Base-by-base conservation (phyloP, 2,329 filamentous ascomycete genomes). In the Beauveria sp. region DNA sequence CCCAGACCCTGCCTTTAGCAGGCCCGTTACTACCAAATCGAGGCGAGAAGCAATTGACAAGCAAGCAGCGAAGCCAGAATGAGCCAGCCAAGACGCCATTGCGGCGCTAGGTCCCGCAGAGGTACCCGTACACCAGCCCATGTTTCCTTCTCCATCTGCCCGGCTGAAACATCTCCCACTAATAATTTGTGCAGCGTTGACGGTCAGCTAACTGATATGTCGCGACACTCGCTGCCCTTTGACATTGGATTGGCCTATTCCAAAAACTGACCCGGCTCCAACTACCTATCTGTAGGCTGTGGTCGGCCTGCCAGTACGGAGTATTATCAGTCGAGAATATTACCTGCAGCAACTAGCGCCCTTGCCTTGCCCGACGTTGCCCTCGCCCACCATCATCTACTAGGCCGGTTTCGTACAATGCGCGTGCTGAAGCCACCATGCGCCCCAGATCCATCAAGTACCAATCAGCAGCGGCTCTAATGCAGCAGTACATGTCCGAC, bases 361-460 rank as follows among this genome's bases (percentile, higher is more conserved):
- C 44, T 47, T 37, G 34, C 34, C 34, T 34, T 37, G 34, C 34
- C 14, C 34, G 14, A 37, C 5, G 34, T 37, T 37, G 34, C 34
- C 34, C 12, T 37, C 14, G 34, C 34, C 34, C 46, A 24, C 46
- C 46, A 14, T 26, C 10, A 16, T 26, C 20, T 34, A n/a, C 50
- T 52, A 52, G n/a, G 30, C 40, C 18, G 43, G 53, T 44, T 55
- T 55, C 40, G 53, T 26, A 44, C 40, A 55, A 55, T 55, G 53
- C 18, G 18, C 40, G 40, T 48, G 14, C 46, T 16, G 46, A 7
- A 26, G 46, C 46, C 46, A 26, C 46, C 22, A 48, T 24, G 12
- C 24, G 46, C 46, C 8, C 16, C 37, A 24, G 51, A 10, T 41
- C 37, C 10, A 2, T 14, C 37, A 28, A n/a, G 22, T 28, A 20